Percentiles rank a stretch among this genome's conserved stretches.
These are phyloP conservation scores for Fusarium setosum DNA, from an alignment of 2,329 filamentous ascomycete species.

Conservation along the genomic window DNA sequence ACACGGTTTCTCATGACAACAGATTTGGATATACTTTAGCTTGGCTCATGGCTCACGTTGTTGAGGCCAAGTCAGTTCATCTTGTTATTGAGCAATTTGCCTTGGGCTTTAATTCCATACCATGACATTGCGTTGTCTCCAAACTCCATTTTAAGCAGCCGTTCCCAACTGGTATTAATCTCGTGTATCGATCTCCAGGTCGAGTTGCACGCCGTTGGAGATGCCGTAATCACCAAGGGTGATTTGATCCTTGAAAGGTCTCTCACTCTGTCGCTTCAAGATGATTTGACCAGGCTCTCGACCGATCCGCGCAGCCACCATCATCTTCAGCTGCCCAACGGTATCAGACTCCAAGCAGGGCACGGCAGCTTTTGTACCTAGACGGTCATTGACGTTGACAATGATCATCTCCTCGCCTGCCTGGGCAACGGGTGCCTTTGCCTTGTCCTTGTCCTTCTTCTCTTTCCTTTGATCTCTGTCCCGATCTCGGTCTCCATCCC, in stretches of 20 bases:
- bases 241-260: conserved; percentile 92
- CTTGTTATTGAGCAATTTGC: background rate
- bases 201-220: conserved; percentile 83
- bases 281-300: conserved; percentile 92
- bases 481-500: conserved; percentile 21
- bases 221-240: conserved; percentile 94
- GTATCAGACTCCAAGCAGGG: conserved; percentile 88
- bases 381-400: conserved; percentile 92
- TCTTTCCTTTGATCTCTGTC: conserved; percentile 39
- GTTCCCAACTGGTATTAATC: conserved; percentile 55
- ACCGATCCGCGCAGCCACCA: conserved; percentile 90
- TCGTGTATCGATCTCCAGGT: conserved; percentile 71
- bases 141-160: background rate
- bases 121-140: too few relatives aligned
- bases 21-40: background rate
- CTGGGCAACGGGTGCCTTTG: conserved; percentile 46
- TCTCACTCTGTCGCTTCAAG: conserved; percentile 89
- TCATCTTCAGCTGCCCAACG: conserved; percentile 88
- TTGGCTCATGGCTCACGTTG: background rate
- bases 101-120: too few relatives aligned
- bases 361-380: conserved; percentile 95
- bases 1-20: background rate
- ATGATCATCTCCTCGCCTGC: conserved; percentile 86
- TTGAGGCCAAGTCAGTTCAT: background rate
- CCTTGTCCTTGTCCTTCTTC: conserved; percentile 51